phyloP scores from a whole-genome alignment of 2,329 filamentous ascomycete species.

The Sclerotinia subarctica region DNA sequence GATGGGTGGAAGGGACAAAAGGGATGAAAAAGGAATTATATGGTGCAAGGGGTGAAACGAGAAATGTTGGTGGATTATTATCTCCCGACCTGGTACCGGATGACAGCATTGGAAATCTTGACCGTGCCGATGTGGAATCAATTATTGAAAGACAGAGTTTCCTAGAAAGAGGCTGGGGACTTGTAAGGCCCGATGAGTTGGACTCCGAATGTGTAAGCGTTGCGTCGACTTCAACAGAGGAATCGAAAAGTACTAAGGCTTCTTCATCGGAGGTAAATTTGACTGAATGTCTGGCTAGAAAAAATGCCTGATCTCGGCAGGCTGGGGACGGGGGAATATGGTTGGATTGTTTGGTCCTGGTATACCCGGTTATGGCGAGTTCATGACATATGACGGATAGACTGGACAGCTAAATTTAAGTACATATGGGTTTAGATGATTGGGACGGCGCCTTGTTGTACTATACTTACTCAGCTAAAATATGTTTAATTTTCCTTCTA shows the following conservation, averaged over 20 bases:
- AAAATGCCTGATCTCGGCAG: neutral
- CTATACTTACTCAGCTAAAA: neutral
- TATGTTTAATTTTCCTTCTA: neutral
- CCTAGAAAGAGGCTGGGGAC: constrained; percentile 15
- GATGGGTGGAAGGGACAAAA: constrained; percentile 26
- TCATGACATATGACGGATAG: neutral
- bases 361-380: constrained; percentile 1
- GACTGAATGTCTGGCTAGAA: neutral
- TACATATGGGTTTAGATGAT: neutral
- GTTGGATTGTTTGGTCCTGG: neutral
- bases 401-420: neutral
- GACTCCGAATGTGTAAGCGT: constrained; percentile 20
- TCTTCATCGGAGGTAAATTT: neutral
- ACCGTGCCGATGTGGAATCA: neutral
- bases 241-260: neutral
- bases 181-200: constrained; percentile 4
- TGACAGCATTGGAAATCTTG: neutral
- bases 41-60: constrained; percentile 12
- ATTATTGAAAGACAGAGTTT: constrained; percentile 17
- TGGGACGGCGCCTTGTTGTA: neutral
- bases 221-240: neutral
- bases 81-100: neutral
- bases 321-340: neutral
- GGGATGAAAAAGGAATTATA: constrained; percentile 17
- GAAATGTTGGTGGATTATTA: constrained; percentile 16